phyloP scores from a whole-genome alignment of 1,284 basidiomycete genomes.

The Pseudozyma hubeiensis region DNA sequence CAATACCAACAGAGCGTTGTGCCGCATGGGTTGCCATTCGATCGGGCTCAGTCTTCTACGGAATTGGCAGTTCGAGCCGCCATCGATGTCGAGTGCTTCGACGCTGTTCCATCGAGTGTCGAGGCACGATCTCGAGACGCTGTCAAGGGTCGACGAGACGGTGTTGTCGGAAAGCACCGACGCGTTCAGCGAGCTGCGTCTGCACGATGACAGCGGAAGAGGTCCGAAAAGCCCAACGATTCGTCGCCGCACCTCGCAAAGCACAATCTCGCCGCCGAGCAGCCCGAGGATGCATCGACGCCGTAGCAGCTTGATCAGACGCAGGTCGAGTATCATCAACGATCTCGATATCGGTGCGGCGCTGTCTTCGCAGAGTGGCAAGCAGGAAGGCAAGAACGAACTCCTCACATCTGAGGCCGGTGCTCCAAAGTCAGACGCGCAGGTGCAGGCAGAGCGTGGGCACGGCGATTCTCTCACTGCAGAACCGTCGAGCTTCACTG shows the following conservation, averaged over 20 bases:
- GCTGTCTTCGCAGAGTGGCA: neutral
- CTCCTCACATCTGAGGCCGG: neutral
- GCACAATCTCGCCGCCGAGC: constrained; percentile 38
- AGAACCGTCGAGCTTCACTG: constrained; percentile 8
- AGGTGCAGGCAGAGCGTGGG: neutral
- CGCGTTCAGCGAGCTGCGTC: constrained; percentile 17
- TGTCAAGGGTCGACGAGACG: constrained; percentile 35
- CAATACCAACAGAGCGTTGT: constrained; percentile 89
- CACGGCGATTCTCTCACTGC: neutral
- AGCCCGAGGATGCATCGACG: constrained; percentile 35
- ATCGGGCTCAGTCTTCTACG: constrained; percentile 86
- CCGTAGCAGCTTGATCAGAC: constrained; percentile 40
- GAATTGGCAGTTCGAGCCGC: constrained; percentile 89
- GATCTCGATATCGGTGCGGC: constrained; percentile 47
- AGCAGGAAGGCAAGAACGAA: neutral
- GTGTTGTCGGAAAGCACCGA: constrained; percentile 23
- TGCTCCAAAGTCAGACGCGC: neutral
- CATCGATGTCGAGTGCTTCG: constrained; percentile 70
- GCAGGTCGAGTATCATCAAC: constrained; percentile 53
- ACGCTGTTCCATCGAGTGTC: constrained; percentile 39
- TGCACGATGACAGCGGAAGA: neutral
- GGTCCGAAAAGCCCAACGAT: constrained; percentile 13
- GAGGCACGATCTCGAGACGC: constrained; percentile 38
- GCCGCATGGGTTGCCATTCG: constrained; percentile 92
- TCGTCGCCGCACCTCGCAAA: constrained; percentile 25